Evolutionary conservation across 2,329 filamentous ascomycete species (phyloP), one percentile per base, ranked within the genome.

Genomic region (Diplodia mutila): DNA sequence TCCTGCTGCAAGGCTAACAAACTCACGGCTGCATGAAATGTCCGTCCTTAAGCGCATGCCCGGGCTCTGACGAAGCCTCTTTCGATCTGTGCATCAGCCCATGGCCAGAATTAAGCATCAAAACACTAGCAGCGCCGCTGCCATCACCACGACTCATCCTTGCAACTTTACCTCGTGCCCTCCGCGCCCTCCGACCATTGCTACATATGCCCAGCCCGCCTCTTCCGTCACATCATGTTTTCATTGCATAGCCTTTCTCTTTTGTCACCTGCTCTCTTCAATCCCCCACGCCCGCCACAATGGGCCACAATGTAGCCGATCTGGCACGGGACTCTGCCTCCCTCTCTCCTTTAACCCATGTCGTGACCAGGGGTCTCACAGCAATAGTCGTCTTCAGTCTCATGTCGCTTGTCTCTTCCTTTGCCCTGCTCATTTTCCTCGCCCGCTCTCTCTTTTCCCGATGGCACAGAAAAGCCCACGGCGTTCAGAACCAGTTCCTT

Each of bases 401-500:
- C 49, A 68, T 85, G 8, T 85, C 84, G 12, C 80, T 84, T 68
- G 49, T 82, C 21, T 77, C 81, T 25, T 82, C 84, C 2, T 69
- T 78, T 4, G 72, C 73, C 11, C 78, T 86, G 2, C 75, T 85
- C 23, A 54, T 77, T 32, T 73, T 84, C 59, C 79, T 86, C 67
- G 79, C 76, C 32, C 84, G 82, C 72, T 80, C 82, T 32, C 80
- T 85, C 67, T 70, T 85, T n/a, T 37, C 53, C 59, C 49, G 52
- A 67, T 79, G 77, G 77, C 73, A 75, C 49, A 72, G 75, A 66
- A 76, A 75, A 63, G 75, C 76, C 11, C 78, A 77, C 53, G 71
- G 73, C 18, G 76, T 72, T 70, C 67, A 84, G 0, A 91, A 91
- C 70, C 90, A 91, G 75, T 90, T 91, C 72, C 83, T 91, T 32